Conservation (phyloP, 225 moss, liverwort and hornwort species). For the Bryum argenteum region DNA sequence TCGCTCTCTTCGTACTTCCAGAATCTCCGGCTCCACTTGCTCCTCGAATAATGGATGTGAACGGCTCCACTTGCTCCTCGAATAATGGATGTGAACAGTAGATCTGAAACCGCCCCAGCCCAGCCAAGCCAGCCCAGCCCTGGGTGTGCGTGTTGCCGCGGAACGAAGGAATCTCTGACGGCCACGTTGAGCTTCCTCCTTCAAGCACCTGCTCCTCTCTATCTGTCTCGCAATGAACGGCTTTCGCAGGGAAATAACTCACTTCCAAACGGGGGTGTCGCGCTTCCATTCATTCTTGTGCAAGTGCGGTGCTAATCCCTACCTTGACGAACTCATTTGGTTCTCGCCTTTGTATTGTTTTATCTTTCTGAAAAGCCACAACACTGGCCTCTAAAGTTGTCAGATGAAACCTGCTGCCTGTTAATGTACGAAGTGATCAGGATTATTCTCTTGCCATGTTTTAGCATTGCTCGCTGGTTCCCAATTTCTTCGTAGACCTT, state of each 20-base stretch:
- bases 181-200: no score
- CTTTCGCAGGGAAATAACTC: constrained; percentile 78
- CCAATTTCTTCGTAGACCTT: background rate
- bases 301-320: constrained; percentile 54
- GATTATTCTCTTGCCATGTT: background rate
- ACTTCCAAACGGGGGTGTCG: constrained; percentile 89
- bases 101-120: no score
- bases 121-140: no score
- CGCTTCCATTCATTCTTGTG: constrained; percentile 98
- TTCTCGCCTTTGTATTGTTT: constrained; percentile 12
- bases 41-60: no score
- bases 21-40: no score
- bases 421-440: constrained; percentile 4
- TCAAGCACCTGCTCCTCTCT: no score
- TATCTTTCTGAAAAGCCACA: constrained; percentile 6
- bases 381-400: background rate
- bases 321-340: constrained; percentile 2
- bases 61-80: no score
- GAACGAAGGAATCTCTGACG: no score
- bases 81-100: no score
- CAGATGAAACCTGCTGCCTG: background rate
- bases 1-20: no score
- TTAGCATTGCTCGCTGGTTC: constrained; percentile 5
- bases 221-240: constrained; percentile 87
- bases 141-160: no score